phyloP scores from a whole-genome alignment of 164 flowering plant genomes.

The Houttuynia cordata region DNA sequence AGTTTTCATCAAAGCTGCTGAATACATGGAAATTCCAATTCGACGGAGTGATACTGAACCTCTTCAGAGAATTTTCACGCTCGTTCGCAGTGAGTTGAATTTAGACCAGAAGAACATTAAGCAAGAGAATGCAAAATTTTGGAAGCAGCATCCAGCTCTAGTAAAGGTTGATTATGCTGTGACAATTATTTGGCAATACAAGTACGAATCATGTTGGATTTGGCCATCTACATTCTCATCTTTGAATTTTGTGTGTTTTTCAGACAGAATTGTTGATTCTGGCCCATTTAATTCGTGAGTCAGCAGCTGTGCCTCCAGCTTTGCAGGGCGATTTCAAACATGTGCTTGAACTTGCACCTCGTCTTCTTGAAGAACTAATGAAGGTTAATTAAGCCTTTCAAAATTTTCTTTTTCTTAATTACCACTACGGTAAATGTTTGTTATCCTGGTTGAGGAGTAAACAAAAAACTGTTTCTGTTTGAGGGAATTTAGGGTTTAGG shows the following conservation, averaged over 20 bases:
- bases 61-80: slow-evolving; percentile 74
- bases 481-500: no score
- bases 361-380: slow-evolving; percentile 91
- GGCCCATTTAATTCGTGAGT: slow-evolving; percentile 80
- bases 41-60: slow-evolving; percentile 85
- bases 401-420: no score
- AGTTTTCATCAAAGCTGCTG: slow-evolving; percentile 89
- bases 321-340: slow-evolving; percentile 59
- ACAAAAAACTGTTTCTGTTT: no score
- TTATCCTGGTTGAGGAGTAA: no score
- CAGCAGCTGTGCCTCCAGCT: slow-evolving; percentile 46
- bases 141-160: slow-evolving; percentile 90
- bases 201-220: neutral
- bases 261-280: slow-evolving; percentile 91
- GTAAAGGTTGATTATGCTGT: slow-evolving; percentile 81
- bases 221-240: neutral
- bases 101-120: slow-evolving; percentile 81
- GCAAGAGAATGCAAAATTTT: slow-evolving; percentile 95
- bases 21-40: slow-evolving; percentile 89
- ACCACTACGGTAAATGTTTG: no score
- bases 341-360: slow-evolving; percentile 83
- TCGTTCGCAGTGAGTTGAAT: slow-evolving; percentile 86
- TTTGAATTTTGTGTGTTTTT: neutral
- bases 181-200: neutral
- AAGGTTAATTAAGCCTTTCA: slow-evolving; percentile 38